These are phyloP conservation scores for Coniella vitis DNA, from an alignment of 2,329 filamentous ascomycete genomes.

Conservation along the genomic window DNA sequence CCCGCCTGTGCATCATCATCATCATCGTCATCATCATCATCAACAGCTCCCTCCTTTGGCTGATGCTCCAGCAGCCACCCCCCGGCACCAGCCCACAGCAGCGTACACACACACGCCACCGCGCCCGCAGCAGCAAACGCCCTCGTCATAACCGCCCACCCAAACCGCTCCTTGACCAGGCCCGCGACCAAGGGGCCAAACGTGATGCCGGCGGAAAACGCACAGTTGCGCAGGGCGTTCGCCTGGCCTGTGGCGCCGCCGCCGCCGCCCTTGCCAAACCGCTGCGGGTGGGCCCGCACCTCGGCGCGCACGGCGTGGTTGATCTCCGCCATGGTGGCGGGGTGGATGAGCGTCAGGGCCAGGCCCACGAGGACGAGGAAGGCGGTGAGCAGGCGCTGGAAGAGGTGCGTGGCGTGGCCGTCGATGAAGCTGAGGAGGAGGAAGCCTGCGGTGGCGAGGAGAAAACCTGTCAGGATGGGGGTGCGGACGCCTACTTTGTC, in stretches of 20 bases:
- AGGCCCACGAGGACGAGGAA: slow-evolving; percentile 1
- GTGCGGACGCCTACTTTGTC: slow-evolving; percentile 1
- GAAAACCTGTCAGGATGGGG: neutral
- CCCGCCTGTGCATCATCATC: neutral
- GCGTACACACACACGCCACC: neutral
- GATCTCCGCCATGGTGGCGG: slow-evolving; percentile 2
- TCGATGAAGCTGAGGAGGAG: slow-evolving; percentile 1
- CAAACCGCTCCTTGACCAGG: neutral
- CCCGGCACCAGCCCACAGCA: neutral
- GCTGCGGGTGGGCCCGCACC: neutral
- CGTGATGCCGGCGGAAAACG: neutral
- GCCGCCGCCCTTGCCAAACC: neutral
- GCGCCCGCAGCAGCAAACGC: neutral
- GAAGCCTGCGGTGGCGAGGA: neutral
- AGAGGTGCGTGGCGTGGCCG: neutral
- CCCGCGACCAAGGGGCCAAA: neutral
- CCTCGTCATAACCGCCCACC: slow-evolving; percentile 1
- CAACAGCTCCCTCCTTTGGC: neutral
- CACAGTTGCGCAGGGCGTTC: neutral
- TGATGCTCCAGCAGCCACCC: neutral
- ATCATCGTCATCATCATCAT: neutral
- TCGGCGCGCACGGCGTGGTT: slow-evolving; percentile 2
- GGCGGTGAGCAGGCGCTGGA: neutral
- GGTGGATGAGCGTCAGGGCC: neutral
- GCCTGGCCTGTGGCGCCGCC: slow-evolving; percentile 1